Conservation (phyloP, 2,329 filamentous ascomycete species). For the Cladobotryum protrusum region DNA sequence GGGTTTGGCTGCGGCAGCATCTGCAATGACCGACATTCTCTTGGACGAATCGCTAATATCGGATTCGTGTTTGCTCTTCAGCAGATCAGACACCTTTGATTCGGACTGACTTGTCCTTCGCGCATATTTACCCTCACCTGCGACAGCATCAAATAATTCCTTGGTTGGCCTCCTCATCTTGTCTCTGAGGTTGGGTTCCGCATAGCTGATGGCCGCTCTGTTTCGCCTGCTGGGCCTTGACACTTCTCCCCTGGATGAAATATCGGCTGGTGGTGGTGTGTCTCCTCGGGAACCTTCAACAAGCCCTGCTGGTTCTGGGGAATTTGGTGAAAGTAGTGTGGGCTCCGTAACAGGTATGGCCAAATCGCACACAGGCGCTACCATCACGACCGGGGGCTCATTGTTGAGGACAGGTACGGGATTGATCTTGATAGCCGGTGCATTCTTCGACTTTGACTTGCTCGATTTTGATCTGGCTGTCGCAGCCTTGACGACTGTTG, state of each 20-base stretch:
- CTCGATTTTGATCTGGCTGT: slow-evolving; percentile 21
- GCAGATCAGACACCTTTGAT: slow-evolving; percentile 18
- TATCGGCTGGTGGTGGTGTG: slow-evolving; percentile 55
- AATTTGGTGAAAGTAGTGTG: slow-evolving; percentile 40
- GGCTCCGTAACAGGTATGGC: slow-evolving; percentile 31
- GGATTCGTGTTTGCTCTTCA: slow-evolving; percentile 29
- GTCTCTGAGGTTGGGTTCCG: slow-evolving; percentile 71
- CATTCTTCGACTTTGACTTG: slow-evolving; percentile 24
- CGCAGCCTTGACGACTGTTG: slow-evolving; percentile 34
- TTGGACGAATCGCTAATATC: slow-evolving; percentile 26
- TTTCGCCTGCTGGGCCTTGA: slow-evolving; percentile 61
- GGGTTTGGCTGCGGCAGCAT: slow-evolving; percentile 5
- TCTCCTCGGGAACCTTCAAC: slow-evolving; percentile 36
- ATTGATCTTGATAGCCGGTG: slow-evolving; percentile 14
- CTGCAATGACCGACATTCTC: slow-evolving; percentile 18
- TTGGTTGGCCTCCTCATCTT: slow-evolving; percentile 81
- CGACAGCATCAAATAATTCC: slow-evolving; percentile 67
- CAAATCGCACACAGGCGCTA: slow-evolving; percentile 16
- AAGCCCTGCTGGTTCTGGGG: slow-evolving; percentile 39
- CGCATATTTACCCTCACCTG: slow-evolving; percentile 52
- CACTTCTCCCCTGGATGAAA: slow-evolving; percentile 49
- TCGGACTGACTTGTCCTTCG: slow-evolving; percentile 35
- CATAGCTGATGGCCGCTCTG: slow-evolving; percentile 67
- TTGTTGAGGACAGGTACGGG: slow-evolving; percentile 15
- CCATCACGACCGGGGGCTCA: slow-evolving; percentile 13